Conservation (phyloP, 192 early-diverging fungal species). For the Dimargaris cristalligena region DNA sequence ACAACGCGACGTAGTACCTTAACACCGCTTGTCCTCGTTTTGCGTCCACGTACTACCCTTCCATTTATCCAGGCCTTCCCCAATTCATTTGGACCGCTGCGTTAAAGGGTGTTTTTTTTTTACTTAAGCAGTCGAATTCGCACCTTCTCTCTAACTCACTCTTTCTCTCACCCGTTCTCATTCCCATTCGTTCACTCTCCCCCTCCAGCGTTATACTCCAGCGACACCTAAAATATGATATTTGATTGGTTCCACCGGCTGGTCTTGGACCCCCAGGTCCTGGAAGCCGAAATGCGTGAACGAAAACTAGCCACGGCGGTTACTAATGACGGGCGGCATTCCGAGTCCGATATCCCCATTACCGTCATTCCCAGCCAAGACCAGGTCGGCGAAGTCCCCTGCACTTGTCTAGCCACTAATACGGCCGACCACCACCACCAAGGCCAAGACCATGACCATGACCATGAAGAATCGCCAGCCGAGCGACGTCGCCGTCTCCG, state of each 20-base stretch:
- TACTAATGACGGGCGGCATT: background rate
- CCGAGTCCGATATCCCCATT: background rate
- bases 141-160: no score
- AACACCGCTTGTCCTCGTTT: no score
- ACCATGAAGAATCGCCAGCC: background rate
- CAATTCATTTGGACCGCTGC: no score
- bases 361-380: background rate
- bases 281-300: background rate
- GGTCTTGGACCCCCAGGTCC: background rate
- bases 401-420: background rate
- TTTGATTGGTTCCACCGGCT: background rate
- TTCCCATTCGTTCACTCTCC: no score
- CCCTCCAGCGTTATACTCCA: no score
- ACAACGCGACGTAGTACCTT: no score
- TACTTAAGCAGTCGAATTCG: no score
- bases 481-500: background rate
- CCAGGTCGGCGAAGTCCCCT: background rate
- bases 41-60: no score
- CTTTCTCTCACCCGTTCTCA: no score
- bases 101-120: no score
- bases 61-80: no score
- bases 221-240: no score
- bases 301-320: background rate
- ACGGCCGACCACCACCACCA: background rate
- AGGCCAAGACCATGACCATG: background rate